Base-by-base conservation (phyloP, 352 stramenopile genomes). In the Pythium diclinum region DNA sequence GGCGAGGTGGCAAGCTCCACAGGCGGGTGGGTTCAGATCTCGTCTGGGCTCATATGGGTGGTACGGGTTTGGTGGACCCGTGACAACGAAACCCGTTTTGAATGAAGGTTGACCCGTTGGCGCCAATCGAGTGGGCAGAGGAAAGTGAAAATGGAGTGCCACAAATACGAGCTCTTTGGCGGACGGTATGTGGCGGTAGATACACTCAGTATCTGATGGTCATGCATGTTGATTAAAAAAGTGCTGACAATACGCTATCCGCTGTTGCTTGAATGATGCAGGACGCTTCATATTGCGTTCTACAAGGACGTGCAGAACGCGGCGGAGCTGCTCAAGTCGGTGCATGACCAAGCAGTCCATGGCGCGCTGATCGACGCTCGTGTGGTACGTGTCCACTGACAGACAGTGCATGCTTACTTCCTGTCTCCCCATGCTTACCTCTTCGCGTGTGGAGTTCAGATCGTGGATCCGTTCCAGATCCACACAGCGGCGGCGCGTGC, bases 301-400 rank as follows among this genome's bases (percentile, higher is more conserved):
- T 94, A 85, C 61, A 82, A 73, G 57, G 66, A 89, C 55, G 86
- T 94, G 42, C 80, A 85, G 61, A 94, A 94, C 69, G 81, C 73
- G 56, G 59, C 71, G 1, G 67, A 64, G 40, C 74, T 94, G 61
- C 83, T 74, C 48, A 71, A 89, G 64, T 59, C 68, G 19, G 68
- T 92, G n/a, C 59, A 84, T 28, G 73, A 82, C 63, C 83, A 90
- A 60, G 74, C 87, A 40, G 70, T 91, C 53, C 78, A 94, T 53
- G 79, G 81, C 21, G 82, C 86, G 25, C 67, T 94, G 30, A 78
- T 94, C 61, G 87, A 94, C 69, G 81, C 83, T 16, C 76, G 81
- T 21, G 72, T 89, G 68, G 86, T 92, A 67, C 48, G 61, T 63
- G 2, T 47, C 16, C 17, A 47, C 40, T 28, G 25, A 28, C 25